Conservation (phyloP, 441 rosid species). For the Populus hybrid region DNA sequence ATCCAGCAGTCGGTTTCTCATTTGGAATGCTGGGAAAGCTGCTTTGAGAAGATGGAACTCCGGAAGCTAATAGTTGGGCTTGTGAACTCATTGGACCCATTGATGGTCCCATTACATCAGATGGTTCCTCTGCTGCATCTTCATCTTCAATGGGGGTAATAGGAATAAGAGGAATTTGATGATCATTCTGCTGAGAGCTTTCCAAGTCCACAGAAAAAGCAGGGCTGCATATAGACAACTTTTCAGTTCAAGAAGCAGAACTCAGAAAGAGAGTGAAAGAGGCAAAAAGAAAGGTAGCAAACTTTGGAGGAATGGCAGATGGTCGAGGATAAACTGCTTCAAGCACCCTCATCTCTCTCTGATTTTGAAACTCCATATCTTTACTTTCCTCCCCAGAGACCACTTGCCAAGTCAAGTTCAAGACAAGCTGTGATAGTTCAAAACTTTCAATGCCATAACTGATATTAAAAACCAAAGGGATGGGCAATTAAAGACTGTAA, state of each 20-base stretch:
- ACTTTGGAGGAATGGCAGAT: conserved; percentile 52
- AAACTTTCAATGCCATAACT: conserved; percentile 23
- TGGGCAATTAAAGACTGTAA: not conserved
- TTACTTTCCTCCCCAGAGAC: conserved; percentile 62
- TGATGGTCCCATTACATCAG: conserved; percentile 37
- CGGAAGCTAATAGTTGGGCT: conserved; percentile 34
- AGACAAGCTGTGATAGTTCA: conserved; percentile 41
- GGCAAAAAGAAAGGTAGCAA: conserved; percentile 19
- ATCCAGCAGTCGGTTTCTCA: conserved; percentile 35
- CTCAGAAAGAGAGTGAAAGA: conserved; percentile 9
- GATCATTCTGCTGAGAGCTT: conserved; percentile 39
- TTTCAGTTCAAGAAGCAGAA: conserved; percentile 20
- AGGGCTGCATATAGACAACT: conserved; percentile 54
- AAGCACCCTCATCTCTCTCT: conserved; percentile 48
- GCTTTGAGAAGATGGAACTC: conserved; percentile 27
- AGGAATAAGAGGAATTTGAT: conserved; percentile 57
- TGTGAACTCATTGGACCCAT: conserved; percentile 38
- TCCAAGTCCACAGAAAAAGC: conserved; percentile 43
- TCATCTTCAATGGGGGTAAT: conserved; percentile 89
- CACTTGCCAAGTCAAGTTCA: conserved; percentile 42
- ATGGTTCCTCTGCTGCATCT: conserved; percentile 49
- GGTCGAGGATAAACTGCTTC: conserved; percentile 66
- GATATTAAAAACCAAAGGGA: conserved; percentile 10
- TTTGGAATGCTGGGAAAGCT: conserved; percentile 22
- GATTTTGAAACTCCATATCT: conserved; percentile 42